Base-by-base conservation (phyloP, 495 filamentous ascomycete genomes). In the Xylaria cubensis region DNA sequence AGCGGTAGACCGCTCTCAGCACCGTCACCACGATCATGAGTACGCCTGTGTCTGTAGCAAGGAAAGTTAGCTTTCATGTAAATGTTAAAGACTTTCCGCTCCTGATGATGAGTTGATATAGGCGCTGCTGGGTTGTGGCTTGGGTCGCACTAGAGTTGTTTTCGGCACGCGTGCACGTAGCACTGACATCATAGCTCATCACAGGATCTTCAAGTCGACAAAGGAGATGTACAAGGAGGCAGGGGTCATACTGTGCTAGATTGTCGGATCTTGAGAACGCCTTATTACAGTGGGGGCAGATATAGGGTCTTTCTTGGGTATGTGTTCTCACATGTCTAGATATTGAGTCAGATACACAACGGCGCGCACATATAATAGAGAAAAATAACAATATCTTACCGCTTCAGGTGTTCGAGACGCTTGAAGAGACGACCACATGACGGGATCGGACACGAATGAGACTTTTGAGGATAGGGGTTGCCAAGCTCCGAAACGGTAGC, bases 231-330 rank as follows among this genome's bases (percentile, higher is more conserved):
- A 34, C 78, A 73, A 71, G 65, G 74, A 72, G 72, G 50, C 56
- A 55, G 80, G 81, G 74, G 73, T 74, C 93, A 88, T 92, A 97
- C 92, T 99, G 96, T 81, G 96, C 96, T 81, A 99, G 91, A 81
- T 99, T 99, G 85, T 99, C 96, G 76, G 94, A 97, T 78, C 96
- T 89, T 59, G 96, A 98, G 83, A 99, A 99, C 59, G 95, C 96
- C 84, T 98, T 98, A 88, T 91, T 97, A 89, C 96, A 99, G 81
- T 97, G 92, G 77, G 92, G 91, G 88, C 96, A 99, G 76, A 94
- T 91, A 82, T 99, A 99, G 75, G 96, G 96, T 86, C 95, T 92
- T 86, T 99, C 96, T 88, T 99, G 96, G 26, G 96, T 99, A 86
- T 99, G 96, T 78, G 96, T 99, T 82, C 96, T 92, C 82, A 99